Evolutionary conservation across 2,329 filamentous ascomycete genomes (phyloP).

Genomic region (Colletotrichum sp.): DNA sequence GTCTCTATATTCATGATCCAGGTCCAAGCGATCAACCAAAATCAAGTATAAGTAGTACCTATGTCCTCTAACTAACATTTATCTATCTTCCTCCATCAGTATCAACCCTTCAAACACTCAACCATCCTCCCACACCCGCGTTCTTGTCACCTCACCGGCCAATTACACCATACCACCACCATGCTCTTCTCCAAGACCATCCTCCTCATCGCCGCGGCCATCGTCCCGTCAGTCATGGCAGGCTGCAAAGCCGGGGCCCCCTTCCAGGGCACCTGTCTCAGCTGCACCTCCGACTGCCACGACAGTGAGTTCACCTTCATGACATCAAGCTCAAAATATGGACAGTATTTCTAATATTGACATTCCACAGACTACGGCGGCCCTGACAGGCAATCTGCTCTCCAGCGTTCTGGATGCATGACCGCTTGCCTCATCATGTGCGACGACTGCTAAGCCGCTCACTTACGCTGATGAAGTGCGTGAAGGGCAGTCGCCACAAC

Average conservation of each 20-base stretch:
- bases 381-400: neutral
- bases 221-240: neutral
- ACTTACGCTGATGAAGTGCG: neutral
- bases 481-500: neutral
- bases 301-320: neutral
- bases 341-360: fast-evolving
- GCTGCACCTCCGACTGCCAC: neutral
- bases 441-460: neutral
- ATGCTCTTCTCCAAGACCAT: neutral
- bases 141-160: neutral
- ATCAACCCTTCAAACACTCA: neutral
- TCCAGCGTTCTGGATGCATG: neutral
- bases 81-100: fast-evolving
- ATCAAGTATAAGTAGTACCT: neutral
- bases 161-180: neutral
- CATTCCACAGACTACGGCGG: neutral
- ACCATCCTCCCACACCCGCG: fast-evolving
- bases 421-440: neutral
- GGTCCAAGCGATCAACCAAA: fast-evolving
- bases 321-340: fast-evolving
- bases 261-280: neutral
- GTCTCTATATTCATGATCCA: fast-evolving
- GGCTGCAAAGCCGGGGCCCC: neutral
- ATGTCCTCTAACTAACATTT: fast-evolving
- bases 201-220: neutral